Conservation (phyloP, 768 basidiomycete genomes). For the Leccinum pellstonianum region DNA sequence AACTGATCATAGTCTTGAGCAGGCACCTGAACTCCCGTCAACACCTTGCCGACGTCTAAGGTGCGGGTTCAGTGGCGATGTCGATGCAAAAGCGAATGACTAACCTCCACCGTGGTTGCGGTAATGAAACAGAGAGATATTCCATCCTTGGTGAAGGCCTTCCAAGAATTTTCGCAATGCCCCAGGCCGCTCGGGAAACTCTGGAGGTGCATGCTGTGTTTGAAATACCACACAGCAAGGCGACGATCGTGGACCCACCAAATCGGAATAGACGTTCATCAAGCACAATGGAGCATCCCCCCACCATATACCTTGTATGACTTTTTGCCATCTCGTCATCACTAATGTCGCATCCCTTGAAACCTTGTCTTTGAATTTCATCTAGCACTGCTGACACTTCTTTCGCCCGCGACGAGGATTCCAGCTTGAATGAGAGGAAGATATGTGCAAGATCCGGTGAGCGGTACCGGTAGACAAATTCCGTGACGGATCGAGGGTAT, state of each 20-base stretch:
- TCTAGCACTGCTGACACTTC: slow-evolving; percentile 67
- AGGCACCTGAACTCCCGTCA: slow-evolving; percentile 93
- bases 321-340: slow-evolving; percentile 96
- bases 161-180: slow-evolving; percentile 89
- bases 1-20: slow-evolving; percentile 64
- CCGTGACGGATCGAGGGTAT: slow-evolving; percentile 89
- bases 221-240: slow-evolving; percentile 1
- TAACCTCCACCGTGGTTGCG: slow-evolving; percentile 94
- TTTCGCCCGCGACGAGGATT: slow-evolving; percentile 46
- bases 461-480: slow-evolving; percentile 92
- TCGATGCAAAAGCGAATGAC: slow-evolving; percentile 25
- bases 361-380: slow-evolving; percentile 61
- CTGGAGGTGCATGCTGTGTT: slow-evolving; percentile 39
- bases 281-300: slow-evolving; percentile 72
- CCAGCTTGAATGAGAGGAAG: slow-evolving; percentile 86
- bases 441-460: slow-evolving; percentile 74
- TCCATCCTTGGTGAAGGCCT: slow-evolving; percentile 83
- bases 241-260: slow-evolving; percentile 51
- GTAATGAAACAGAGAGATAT: slow-evolving; percentile 96
- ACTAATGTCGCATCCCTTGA: slow-evolving; percentile 87
- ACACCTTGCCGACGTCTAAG: slow-evolving; percentile 85
- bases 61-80: not conserved
- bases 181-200: slow-evolving; percentile 93
- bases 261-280: slow-evolving; percentile 92
- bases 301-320: slow-evolving; percentile 93